These are phyloP conservation scores for Neopestalotiopsis sp. DNA, from an alignment of 2,329 filamentous ascomycete species.

Conservation along the genomic window DNA sequence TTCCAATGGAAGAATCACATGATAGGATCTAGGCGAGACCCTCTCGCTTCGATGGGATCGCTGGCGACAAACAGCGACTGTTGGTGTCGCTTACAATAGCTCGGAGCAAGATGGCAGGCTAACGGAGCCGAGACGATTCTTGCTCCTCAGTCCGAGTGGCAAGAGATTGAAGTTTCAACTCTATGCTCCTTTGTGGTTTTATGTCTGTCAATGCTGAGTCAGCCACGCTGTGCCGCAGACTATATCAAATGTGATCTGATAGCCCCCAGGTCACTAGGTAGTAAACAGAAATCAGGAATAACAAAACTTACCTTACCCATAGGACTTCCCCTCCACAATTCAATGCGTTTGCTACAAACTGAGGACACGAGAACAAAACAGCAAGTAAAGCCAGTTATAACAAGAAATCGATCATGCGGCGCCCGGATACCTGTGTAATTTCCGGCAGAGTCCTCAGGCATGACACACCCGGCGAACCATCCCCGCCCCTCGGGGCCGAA, in stretches of 20 bases:
- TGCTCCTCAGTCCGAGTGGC: no score
- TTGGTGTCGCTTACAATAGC: no score
- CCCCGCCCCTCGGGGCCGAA: not conserved
- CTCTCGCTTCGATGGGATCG: no score
- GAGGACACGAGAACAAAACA: not conserved
- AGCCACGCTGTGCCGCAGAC: not conserved
- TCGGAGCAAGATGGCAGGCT: no score
- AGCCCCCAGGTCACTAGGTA: no score
- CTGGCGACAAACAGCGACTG: no score
- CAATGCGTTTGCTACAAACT: not conserved
- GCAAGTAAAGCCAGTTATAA: not conserved
- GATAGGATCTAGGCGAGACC: no score
- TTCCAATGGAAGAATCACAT: no score
- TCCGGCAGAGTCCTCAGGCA: not conserved
- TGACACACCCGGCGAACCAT: not conserved
- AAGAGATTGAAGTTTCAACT: no score
- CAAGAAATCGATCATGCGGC: not conserved
- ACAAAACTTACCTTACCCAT: not conserved
- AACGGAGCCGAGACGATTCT: no score
- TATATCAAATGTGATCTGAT: not conserved
- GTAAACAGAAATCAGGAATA: not conserved
- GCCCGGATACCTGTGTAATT: not conserved
- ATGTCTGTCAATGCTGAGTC: not conserved
- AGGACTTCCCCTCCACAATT: not conserved
- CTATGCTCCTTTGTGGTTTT: not conserved